A percentile compares a stretch with the other conserved stretches of the same genome.
Evolutionary conservation across 1,284 basidiomycete genomes (phyloP).

Genomic region (Austroboletus novae-zelandiae): DNA sequence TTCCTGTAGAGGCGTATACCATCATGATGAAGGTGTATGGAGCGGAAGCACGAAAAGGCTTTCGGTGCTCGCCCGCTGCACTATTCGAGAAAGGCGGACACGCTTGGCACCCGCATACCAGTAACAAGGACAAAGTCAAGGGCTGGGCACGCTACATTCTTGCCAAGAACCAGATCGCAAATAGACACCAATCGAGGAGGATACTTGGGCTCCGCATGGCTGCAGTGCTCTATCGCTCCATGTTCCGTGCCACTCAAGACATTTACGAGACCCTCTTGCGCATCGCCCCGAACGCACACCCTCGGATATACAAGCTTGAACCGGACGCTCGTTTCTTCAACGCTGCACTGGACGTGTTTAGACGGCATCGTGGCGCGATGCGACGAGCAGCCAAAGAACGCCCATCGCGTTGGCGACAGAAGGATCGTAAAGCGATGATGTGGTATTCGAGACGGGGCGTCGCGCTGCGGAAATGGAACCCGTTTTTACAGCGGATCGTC

Average conservation of each 20-base stretch:
- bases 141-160: constrained; percentile 40
- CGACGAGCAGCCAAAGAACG: constrained; percentile 21
- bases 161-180: constrained; percentile 19
- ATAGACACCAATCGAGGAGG: constrained; percentile 26
- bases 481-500: constrained; percentile 44
- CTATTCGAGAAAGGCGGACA: constrained; percentile 9
- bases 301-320: constrained; percentile 35
- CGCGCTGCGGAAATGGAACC: constrained; percentile 33
- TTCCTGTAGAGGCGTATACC: constrained; percentile 69
- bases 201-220: constrained; percentile 30
- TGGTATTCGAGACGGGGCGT: constrained; percentile 28
- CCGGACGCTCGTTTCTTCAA: constrained; percentile 71
- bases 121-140: constrained; percentile 21
- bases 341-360: constrained; percentile 52
- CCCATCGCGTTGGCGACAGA: constrained; percentile 31
- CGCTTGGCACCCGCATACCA: constrained; percentile 18
- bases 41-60: constrained; percentile 40
- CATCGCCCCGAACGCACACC: constrained; percentile 16
- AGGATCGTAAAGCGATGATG: constrained; percentile 25
- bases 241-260: constrained; percentile 36
- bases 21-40: constrained; percentile 66
- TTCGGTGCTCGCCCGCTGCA: constrained; percentile 4
- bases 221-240: constrained; percentile 35
- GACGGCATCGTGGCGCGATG: constrained; percentile 31
- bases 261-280: constrained; percentile 30